Evolutionary conservation across 306 rosid genomes (phyloP), one percentile per base, ranked within the genome.

Genomic region (Begonia fuchsioides): DNA sequence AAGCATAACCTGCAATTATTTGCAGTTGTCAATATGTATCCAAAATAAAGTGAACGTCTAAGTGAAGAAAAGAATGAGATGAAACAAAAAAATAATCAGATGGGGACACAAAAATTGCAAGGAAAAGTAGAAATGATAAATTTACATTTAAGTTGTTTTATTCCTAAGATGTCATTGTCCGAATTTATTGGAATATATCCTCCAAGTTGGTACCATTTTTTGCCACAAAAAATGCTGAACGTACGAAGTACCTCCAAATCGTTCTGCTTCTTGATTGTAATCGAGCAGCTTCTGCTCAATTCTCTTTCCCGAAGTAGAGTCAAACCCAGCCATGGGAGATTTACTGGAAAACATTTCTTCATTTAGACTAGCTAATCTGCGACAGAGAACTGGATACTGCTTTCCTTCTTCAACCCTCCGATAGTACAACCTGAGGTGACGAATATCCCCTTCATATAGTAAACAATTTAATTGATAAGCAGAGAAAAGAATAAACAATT

Each of bases 261-360:
- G 75, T 54, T 82, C 72, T 13, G 96, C 94, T 72, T 92, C 96
- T 63, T 57, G 75, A 62, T 83, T 83, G 44, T 77, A 92, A 47
- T 92, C 96, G 67, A 92, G 53, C 49, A 85, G 71, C 81, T 77
- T 92, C 76, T 92, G 93, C 75, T 92, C 98, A 60, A 82, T 82
- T 63, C 79, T 77, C 81, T 79, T 77, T 49, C 94, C 96, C 0
- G 98, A 79, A 2, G 75, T 60, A 59, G 77, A 85, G 70, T 92
- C 96, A 5, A 82, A 92, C 10, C 98, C 98, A 0, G 96, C 87
- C 0, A 87, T 74, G 16, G 98, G 86, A 62, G 72, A 80, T 47
- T 77, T 77, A 56, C 82, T 76, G 0, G 98, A 79, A 47, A 90
- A 59, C 55, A 90, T 85, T 66, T 72, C 83, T 2, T 77, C 94